Conservation (phyloP, 225 moss, liverwort and hornwort species). For the Sphagnum contortum region DNA sequence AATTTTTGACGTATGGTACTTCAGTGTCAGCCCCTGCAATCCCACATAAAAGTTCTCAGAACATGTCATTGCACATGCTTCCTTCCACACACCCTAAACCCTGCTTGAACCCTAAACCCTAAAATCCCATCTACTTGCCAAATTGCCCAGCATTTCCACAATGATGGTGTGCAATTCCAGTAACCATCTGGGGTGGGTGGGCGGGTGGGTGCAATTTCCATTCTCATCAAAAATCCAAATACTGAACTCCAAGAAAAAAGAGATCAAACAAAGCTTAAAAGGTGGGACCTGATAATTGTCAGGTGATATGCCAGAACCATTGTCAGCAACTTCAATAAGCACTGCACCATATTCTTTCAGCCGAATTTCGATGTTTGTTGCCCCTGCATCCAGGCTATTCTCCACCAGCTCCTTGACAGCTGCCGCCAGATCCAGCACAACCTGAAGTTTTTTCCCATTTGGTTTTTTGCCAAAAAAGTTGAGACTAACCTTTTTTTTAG, state of each 20-base stretch:
- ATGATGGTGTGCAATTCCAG: too few relatives aligned
- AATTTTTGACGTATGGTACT: conserved; percentile 94
- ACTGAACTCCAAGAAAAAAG: too few relatives aligned
- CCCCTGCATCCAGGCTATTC: conserved; percentile 89
- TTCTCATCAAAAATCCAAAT: too few relatives aligned
- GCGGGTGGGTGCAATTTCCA: too few relatives aligned
- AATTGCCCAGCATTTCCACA: too few relatives aligned
- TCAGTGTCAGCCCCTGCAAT: conserved; percentile 72
- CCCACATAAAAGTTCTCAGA: not conserved
- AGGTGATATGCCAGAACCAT: conserved; percentile 73
- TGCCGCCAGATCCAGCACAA: conserved; percentile 83
- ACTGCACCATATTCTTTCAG: conserved; percentile 79
- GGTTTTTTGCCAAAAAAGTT: too few relatives aligned
- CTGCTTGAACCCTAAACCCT: too few relatives aligned
- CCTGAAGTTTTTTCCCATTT: conserved; percentile 18
- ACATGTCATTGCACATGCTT: not conserved
- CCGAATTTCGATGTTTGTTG: conserved; percentile 79
- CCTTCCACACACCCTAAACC: not conserved
- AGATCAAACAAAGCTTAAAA: too few relatives aligned
- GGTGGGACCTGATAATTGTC: conserved; percentile 63
- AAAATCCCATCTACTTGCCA: too few relatives aligned
- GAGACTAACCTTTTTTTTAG: too few relatives aligned
- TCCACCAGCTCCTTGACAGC: conserved; percentile 98
- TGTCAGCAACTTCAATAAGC: conserved; percentile 90
- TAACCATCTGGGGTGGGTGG: too few relatives aligned